phyloP scores from a whole-genome alignment of 305 asterid genomes.

The Fraxinus nigra region DNA sequence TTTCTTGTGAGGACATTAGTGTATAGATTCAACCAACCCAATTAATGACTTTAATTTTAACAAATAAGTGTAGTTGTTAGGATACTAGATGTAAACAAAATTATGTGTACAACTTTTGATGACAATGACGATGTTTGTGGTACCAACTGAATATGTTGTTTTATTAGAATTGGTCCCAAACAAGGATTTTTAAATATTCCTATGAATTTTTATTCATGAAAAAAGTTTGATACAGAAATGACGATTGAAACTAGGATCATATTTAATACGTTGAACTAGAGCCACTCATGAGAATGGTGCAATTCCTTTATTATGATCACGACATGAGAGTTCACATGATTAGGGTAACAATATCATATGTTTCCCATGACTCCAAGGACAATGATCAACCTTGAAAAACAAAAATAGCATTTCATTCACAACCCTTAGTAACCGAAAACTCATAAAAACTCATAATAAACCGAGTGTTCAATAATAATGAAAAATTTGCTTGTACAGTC shows the following conservation, averaged over 20 bases:
- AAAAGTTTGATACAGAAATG: neutral
- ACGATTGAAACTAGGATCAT: neutral
- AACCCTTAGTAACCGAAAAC: neutral
- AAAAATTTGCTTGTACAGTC: neutral
- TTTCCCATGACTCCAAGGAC: conserved; percentile 22
- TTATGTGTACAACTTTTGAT: neutral
- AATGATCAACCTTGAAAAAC: neutral
- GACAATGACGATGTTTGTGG: neutral
- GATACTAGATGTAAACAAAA: neutral
- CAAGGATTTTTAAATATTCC: neutral
- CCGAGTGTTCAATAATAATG: neutral
- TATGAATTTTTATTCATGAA: neutral
- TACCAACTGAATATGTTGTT: neutral
- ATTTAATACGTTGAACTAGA: neutral
- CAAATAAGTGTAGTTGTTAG: neutral
- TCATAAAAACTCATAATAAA: neutral
- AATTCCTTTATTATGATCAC: neutral
- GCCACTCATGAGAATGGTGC: neutral
- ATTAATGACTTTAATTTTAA: no score
- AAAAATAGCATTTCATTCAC: neutral
- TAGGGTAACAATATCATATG: conserved; percentile 25
- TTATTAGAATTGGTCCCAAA: neutral
- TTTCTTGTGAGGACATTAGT: neutral
- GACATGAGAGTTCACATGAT: conserved; percentile 32
- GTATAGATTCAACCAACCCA: neutral